Conservation (phyloP, 1,139 yeast genomes). For the Candida gigantensis region DNA sequence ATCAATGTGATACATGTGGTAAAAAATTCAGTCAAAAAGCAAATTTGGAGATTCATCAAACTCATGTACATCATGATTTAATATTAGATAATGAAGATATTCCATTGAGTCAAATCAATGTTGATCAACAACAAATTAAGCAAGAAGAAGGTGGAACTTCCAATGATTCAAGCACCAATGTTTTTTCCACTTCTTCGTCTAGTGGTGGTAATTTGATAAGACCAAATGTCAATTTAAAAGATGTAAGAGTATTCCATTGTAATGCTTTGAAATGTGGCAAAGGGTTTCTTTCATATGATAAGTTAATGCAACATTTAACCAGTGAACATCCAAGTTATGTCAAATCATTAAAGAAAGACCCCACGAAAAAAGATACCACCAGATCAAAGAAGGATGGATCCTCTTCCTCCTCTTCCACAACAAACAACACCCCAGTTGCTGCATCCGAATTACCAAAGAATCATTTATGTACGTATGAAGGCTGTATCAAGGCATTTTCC, state of each 20-base stretch:
- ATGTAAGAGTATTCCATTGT: slow-evolving; percentile 19
- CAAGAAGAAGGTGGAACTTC: too few relatives aligned
- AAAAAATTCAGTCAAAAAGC: slow-evolving; percentile 25
- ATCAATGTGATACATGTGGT: slow-evolving; percentile 21
- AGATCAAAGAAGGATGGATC: too few relatives aligned
- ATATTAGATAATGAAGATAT: slow-evolving; percentile 11
- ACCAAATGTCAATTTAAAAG: slow-evolving; percentile 11
- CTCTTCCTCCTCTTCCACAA: too few relatives aligned
- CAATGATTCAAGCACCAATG: too few relatives aligned
- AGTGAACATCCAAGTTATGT: slow-evolving; percentile 10
- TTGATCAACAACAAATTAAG: too few relatives aligned
- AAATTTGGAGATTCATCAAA: slow-evolving; percentile 17
- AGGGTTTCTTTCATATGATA: slow-evolving; percentile 16
- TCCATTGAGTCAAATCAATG: neutral
- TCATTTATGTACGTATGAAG: slow-evolving; percentile 20
- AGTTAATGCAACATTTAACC: slow-evolving; percentile 14
- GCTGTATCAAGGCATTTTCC: slow-evolving; percentile 22
- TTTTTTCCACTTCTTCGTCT: too few relatives aligned
- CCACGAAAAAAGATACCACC: slow-evolving; percentile 7
- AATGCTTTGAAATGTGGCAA: slow-evolving; percentile 16
- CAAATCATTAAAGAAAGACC: slow-evolving; percentile 1
- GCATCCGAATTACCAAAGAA: slow-evolving; percentile 16
- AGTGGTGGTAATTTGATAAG: too few relatives aligned
- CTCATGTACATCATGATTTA: slow-evolving; percentile 19
- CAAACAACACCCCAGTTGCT: neutral